A percentile compares a stretch with the other conserved stretches of the same genome.
phyloP scores from a whole-genome alignment of 495 filamentous ascomycete genomes.

The Aspergillus sclerotiicarbonarius region DNA sequence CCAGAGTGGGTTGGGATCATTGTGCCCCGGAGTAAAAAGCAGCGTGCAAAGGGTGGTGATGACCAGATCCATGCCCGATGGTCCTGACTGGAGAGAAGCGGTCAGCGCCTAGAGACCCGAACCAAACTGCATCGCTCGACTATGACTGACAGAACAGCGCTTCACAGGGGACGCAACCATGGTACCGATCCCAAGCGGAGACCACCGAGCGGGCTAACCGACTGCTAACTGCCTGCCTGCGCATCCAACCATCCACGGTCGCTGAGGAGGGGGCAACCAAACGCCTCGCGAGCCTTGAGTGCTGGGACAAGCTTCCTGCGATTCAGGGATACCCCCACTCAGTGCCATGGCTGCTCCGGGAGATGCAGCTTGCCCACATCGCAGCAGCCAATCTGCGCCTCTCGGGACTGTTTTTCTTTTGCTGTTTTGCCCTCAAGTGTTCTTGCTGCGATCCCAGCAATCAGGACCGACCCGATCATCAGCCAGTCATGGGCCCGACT shows the following conservation, averaged over 20 bases:
- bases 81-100: slow-evolving; percentile 5
- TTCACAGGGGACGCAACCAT: not conserved
- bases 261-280: slow-evolving; percentile 7
- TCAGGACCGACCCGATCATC: slow-evolving; percentile 16
- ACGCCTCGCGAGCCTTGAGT: slow-evolving; percentile 8
- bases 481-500: not conserved
- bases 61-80: slow-evolving; percentile 14
- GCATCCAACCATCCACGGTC: not conserved
- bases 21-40: not conserved
- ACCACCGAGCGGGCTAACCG: not conserved
- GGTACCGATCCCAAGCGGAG: slow-evolving; percentile 2
- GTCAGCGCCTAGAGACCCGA: slow-evolving; percentile 3
- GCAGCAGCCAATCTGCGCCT: slow-evolving; percentile 10
- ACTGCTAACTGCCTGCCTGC: not conserved
- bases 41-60: not conserved
- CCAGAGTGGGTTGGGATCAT: not conserved
- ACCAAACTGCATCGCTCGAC: not conserved
- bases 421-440: not conserved
- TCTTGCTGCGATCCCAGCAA: slow-evolving; percentile 14
- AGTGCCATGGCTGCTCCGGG: slow-evolving; percentile 2
- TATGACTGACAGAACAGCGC: not conserved
- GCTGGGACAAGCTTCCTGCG: slow-evolving; percentile 26
- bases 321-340: slow-evolving; percentile 26
- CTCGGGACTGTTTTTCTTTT: slow-evolving; percentile 11
- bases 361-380: not conserved